These are phyloP conservation scores for Paragyromitra xinjiangensis DNA, from an alignment of 495 filamentous ascomycete species.

Conservation along the genomic window DNA sequence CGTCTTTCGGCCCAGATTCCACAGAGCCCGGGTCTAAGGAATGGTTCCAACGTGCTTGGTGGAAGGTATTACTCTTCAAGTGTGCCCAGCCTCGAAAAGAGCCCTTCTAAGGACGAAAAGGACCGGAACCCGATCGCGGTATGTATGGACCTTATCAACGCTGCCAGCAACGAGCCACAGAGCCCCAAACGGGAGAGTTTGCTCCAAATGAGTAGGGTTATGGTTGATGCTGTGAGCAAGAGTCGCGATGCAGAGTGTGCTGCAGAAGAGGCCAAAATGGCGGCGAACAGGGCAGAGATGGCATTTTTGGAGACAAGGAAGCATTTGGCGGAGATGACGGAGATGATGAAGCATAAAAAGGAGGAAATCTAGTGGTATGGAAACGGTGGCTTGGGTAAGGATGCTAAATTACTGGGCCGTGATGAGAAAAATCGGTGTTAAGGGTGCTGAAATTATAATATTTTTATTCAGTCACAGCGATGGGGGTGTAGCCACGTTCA, in stretches of 20 bases:
- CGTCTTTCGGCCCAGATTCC: conserved; percentile 43
- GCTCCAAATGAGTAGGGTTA: conserved; percentile 57
- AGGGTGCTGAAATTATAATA: too few relatives aligned
- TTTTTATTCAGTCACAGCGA: too few relatives aligned
- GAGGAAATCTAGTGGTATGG: conserved; percentile 21
- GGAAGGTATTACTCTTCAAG: conserved; percentile 46
- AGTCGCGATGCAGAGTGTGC: conserved; percentile 60
- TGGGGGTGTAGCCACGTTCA: too few relatives aligned
- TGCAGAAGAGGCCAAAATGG: conserved; percentile 59
- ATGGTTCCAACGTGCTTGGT: conserved; percentile 26
- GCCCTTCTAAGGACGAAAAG: conserved; percentile 55
- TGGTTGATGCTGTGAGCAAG: conserved; percentile 59
- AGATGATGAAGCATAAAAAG: conserved; percentile 35
- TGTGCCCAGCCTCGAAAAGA: conserved; percentile 42
- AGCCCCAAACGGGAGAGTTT: conserved; percentile 56
- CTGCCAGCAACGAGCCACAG: conserved; percentile 56
- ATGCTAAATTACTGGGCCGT: not conserved
- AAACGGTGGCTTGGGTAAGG: conserved; percentile 14
- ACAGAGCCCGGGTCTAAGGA: conserved; percentile 31
- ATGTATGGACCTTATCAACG: conserved; percentile 59
- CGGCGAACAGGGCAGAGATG: conserved; percentile 57
- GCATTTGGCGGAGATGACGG: conserved; percentile 47
- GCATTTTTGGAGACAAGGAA: conserved; percentile 55
- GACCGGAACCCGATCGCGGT: conserved; percentile 55
- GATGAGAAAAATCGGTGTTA: too few relatives aligned